phyloP scores from a whole-genome alignment of 176 grass and related monocot genomes.

The Raddia guianensis region DNA sequence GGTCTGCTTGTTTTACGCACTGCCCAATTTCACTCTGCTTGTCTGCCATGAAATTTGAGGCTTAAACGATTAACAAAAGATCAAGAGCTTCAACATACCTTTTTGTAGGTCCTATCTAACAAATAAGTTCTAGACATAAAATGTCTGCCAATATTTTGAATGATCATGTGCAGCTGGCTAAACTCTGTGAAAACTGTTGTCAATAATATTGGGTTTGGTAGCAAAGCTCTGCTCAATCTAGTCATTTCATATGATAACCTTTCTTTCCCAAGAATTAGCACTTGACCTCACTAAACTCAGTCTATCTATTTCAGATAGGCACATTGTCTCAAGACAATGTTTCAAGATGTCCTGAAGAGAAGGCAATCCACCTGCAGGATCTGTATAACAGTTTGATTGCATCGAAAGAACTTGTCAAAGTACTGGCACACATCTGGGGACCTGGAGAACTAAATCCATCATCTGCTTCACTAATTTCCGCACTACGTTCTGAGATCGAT shows the following conservation, averaged over 20 bases:
- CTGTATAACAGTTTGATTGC: conserved; percentile 62
- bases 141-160: conserved; percentile 2
- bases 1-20: background rate
- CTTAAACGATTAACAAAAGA: background rate
- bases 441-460: conserved; percentile 58
- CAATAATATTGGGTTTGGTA: background rate
- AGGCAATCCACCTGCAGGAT: conserved; percentile 48
- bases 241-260: conserved; percentile 1
- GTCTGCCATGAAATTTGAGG: background rate
- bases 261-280: background rate
- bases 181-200: conserved; percentile 7
- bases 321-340: conserved; percentile 39
- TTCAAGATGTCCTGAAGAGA: conserved; percentile 31
- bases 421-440: conserved; percentile 58
- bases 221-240: background rate
- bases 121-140: background rate
- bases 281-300: background rate
- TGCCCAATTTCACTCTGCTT: background rate
- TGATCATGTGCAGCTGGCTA: background rate
- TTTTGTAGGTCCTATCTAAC: background rate
- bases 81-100: background rate
- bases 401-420: conserved; percentile 82
- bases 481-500: conserved; percentile 64
- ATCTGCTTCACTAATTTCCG: conserved; percentile 62
- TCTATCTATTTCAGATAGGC: conserved; percentile 33